Conservation (phyloP, 2,329 filamentous ascomycete genomes). For the Zymoseptoria pseudotritici region DNA sequence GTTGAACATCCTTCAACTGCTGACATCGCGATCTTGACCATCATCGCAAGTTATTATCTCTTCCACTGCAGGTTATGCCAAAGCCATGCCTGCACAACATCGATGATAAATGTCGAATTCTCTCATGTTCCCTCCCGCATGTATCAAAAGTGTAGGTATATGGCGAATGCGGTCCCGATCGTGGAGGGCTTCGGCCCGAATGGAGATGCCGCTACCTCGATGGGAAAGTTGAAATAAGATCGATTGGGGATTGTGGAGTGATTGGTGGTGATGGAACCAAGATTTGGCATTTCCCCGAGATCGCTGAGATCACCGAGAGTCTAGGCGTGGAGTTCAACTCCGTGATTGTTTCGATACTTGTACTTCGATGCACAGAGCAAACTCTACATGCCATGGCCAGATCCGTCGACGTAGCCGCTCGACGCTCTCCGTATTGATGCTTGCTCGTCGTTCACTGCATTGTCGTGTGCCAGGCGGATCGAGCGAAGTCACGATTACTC, state of each 20-base stretch:
- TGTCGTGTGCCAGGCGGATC: no score
- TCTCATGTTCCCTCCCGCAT: background rate
- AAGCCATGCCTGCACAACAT: background rate
- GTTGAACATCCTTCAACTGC: background rate
- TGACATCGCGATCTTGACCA: background rate
- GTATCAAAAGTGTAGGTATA: background rate
- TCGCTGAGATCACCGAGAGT: background rate
- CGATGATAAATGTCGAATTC: background rate
- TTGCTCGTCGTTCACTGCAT: no score
- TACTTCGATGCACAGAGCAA: background rate
- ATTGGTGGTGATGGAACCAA: background rate
- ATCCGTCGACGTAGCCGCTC: background rate
- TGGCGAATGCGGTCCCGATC: background rate
- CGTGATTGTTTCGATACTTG: background rate
- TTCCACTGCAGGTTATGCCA: background rate
- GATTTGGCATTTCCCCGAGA: background rate
- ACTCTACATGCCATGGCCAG: background rate
- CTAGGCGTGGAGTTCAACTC: background rate
- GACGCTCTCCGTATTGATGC: background rate
- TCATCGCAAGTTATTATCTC: background rate
- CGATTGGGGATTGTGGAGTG: background rate
- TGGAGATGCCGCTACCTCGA: background rate
- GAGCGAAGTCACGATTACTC: no score
- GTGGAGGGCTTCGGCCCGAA: background rate
- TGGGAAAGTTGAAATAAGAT: background rate